Evolutionary conservation across 192 early-diverging fungal genomes (phyloP), one percentile per base, ranked within the genome.

Genomic region (Lobulomyces angularis): DNA sequence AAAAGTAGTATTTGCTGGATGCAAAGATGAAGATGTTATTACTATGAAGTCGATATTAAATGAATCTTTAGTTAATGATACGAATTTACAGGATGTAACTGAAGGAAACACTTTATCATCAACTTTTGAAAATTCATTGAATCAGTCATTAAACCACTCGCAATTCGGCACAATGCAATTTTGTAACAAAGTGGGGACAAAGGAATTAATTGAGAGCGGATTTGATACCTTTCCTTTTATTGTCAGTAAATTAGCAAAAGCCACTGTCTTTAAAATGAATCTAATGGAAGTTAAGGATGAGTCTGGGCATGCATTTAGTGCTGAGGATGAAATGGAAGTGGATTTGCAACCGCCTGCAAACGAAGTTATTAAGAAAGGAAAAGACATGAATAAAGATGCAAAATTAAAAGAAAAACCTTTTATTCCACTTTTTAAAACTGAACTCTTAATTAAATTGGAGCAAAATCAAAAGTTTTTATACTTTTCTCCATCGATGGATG

Each of bases 81-180:
- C n/a, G n/a, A n/a, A n/a, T n/a, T n/a, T n/a, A n/a, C n/a, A n/a
- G n/a, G n/a, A n/a, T n/a, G n/a, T n/a, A n/a, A n/a, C n/a, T n/a
- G n/a, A n/a, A n/a, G n/a, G n/a, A n/a, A n/a, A n/a, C n/a, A n/a
- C n/a, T n/a, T n/a, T n/a, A n/a, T n/a, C n/a, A n/a, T n/a, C n/a
- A n/a, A 22, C 35, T 8, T 18, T 8, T 8, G 35, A 37, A 37
- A 8, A 3, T 18, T 8, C 14, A 9, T 2, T 4, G 35, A 23
- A n/a, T 11, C 14, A 43, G 48, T 29, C 21, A 46, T 72, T 8
- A n/a, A n/a, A n/a, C n/a, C n/a, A 12, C 6, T 19, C 29, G 37
- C 71, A 70, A 43, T 67, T 74, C 27, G 71, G 71, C 11, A 67
- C 67, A 14, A 50, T 54, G 11, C 63, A 65, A 9, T 64, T 74